These are phyloP conservation scores for Schoenoplectus tabernaemontani DNA, from an alignment of 202 grass and related monocot species.

Conservation along the genomic window DNA sequence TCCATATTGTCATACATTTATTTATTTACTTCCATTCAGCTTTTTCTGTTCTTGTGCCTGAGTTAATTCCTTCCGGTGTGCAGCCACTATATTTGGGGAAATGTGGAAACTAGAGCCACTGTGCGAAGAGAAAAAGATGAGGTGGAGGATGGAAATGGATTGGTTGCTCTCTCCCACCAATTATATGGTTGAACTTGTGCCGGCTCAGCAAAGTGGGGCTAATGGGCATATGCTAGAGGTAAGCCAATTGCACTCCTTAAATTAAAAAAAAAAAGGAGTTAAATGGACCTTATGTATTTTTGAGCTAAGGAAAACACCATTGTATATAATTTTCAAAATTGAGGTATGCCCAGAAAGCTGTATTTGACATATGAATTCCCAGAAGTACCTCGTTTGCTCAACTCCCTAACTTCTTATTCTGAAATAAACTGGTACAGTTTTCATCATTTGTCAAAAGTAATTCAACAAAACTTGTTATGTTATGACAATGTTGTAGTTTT, in stretches of 20 bases:
- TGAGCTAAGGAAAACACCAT: not conserved
- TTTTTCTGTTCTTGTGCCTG: not conserved
- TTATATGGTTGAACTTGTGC: conserved; percentile 94
- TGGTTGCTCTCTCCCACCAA: conserved; percentile 91
- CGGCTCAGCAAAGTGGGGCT: conserved; percentile 72
- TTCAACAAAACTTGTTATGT: too few relatives aligned
- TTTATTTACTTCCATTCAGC: conserved; percentile 1
- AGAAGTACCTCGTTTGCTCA: too few relatives aligned
- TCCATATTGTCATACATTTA: conserved; percentile 1
- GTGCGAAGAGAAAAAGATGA: conserved; percentile 66
- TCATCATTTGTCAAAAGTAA: too few relatives aligned
- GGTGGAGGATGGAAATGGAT: conserved; percentile 91
- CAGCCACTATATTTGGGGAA: conserved; percentile 89
- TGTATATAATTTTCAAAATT: too few relatives aligned
- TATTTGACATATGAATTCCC: too few relatives aligned
- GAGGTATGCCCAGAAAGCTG: too few relatives aligned
- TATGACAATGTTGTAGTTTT: too few relatives aligned
- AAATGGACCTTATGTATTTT: not conserved
- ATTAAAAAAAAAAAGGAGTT: too few relatives aligned
- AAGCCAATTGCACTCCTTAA: not conserved
- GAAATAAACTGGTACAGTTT: too few relatives aligned
- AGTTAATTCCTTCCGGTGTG: not conserved
- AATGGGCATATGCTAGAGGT: conserved; percentile 80
- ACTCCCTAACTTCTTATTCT: too few relatives aligned
- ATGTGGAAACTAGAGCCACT: conserved; percentile 96